Evolutionary conservation across 2,329 filamentous ascomycete genomes (phyloP).

Genomic region (Neoarthrinium moseri): DNA sequence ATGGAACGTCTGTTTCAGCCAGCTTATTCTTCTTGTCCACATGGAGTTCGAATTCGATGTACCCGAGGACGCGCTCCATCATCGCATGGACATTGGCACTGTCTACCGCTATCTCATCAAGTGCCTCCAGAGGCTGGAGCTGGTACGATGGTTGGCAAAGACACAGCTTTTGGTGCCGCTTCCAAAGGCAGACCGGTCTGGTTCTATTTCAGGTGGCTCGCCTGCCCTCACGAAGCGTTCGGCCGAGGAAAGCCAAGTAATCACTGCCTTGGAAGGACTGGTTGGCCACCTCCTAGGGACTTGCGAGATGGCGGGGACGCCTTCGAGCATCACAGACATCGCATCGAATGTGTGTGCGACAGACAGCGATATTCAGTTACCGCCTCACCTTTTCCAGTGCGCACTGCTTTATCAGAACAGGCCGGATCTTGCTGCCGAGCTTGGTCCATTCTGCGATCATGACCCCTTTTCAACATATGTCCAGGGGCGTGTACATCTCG

Average conservation of each 20-base stretch:
- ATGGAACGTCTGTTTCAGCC: conserved; percentile 73
- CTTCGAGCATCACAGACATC: conserved; percentile 63
- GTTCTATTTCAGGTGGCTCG: conserved; percentile 30
- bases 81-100: conserved; percentile 62
- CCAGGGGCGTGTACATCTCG: conserved; percentile 75
- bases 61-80: conserved; percentile 63
- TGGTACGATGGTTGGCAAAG: conserved; percentile 68
- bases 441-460: conserved; percentile 54
- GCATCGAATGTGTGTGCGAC: conserved; percentile 64
- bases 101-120: conserved; percentile 69
- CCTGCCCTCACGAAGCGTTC: conserved; percentile 36
- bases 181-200: conserved; percentile 37
- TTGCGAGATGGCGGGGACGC: conserved; percentile 46
- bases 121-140: conserved; percentile 71
- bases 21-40: conserved; percentile 80
- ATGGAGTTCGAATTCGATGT: conserved; percentile 81
- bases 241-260: conserved; percentile 43
- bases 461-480: conserved; percentile 74
- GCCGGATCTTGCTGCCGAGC: conserved; percentile 58
- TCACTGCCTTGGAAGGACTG: conserved; percentile 60
- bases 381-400: conserved; percentile 60
- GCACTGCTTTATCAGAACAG: conserved; percentile 58
- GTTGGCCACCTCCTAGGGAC: conserved; percentile 64
- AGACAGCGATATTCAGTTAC: conserved; percentile 65
- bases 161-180: conserved; percentile 55